phyloP scores from a whole-genome alignment of 1,139 yeast genomes.

The Pichia sp. region DNA sequence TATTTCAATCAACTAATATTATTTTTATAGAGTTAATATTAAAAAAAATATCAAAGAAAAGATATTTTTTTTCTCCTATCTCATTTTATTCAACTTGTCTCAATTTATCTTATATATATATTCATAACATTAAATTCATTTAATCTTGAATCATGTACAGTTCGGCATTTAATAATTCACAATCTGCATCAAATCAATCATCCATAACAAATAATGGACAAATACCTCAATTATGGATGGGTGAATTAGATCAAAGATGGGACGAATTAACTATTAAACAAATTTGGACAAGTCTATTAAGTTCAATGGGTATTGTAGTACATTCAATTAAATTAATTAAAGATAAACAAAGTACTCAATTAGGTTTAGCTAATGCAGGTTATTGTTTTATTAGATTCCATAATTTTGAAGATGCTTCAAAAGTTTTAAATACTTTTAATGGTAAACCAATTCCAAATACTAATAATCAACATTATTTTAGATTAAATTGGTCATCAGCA shows the following conservation, averaged over 20 bases:
- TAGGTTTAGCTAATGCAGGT: constrained; percentile 49
- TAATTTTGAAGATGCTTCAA: constrained; percentile 56
- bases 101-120: too few relatives aligned
- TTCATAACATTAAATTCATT: too few relatives aligned
- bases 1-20: too few relatives aligned
- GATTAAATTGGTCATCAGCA: constrained; percentile 68
- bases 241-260: constrained; percentile 70
- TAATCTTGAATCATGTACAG: constrained; percentile 1
- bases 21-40: too few relatives aligned
- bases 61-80: neutral
- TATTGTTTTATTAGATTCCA: constrained; percentile 71
- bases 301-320: constrained; percentile 26
- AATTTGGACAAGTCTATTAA: constrained; percentile 45
- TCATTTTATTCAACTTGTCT: neutral
- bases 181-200: constrained; percentile 11
- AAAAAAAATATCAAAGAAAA: too few relatives aligned
- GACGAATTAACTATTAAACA: constrained; percentile 54
- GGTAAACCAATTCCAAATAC: constrained; percentile 64
- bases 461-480: constrained; percentile 44
- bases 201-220: constrained; percentile 18
- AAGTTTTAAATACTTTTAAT: constrained; percentile 50
- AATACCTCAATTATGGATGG: constrained; percentile 56
- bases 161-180: constrained; percentile 1
- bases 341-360: constrained; percentile 26
- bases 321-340: constrained; percentile 36